Evolutionary conservation across 2,329 filamentous ascomycete species (phyloP), one percentile per base, ranked within the genome.

Genomic region (Fusarium temperatum): DNA sequence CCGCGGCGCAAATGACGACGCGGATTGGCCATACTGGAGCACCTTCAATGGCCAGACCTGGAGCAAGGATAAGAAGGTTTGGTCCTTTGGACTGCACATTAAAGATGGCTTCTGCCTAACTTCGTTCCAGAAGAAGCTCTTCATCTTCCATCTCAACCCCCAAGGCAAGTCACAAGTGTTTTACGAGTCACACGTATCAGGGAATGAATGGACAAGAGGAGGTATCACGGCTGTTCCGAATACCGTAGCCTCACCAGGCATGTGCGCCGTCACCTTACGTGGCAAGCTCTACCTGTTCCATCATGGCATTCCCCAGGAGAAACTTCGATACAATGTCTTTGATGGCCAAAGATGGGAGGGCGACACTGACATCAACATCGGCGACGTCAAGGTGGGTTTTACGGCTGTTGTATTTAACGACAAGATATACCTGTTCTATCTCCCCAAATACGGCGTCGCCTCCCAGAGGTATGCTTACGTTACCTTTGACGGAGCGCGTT

Each of bases 61-160:
- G 41, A 44, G n/a, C 41, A 8, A 24, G n/a, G 15, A 18, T 18
- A 4, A 5, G 2, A 44, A 44, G 10, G 10, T 24, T 24, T 44
- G 6, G 15, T 18, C 41, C 5, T 44, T 0, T 1, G 15, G n/a
- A 24, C 41, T 44, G 6, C n/a, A 12, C 1, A 44, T 44, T 5
- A 5, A 5, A 5, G n/a, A 44, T 24, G n/a, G 41, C 5, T 44
- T 44, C 15, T 44, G 15, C 41, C 15, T 44, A 12, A 5, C 41
- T 44, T 42, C 41, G 1, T 45, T 45, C n/a, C n/a, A 26, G n/a
- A 44, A 24, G 42, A 44, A 44, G n/a, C 54, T 50, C 6, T 22
- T 22, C 20, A 50, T 50, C 2, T 48, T 45, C 24, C 24, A 45
- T 26, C 5, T 14, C 2, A 26, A 14, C 44, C 44, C 44, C 3